Evolutionary conservation across 2,329 filamentous ascomycete species (phyloP), one percentile per base, ranked within the genome.

Genomic region (Fusarium denticulatum): DNA sequence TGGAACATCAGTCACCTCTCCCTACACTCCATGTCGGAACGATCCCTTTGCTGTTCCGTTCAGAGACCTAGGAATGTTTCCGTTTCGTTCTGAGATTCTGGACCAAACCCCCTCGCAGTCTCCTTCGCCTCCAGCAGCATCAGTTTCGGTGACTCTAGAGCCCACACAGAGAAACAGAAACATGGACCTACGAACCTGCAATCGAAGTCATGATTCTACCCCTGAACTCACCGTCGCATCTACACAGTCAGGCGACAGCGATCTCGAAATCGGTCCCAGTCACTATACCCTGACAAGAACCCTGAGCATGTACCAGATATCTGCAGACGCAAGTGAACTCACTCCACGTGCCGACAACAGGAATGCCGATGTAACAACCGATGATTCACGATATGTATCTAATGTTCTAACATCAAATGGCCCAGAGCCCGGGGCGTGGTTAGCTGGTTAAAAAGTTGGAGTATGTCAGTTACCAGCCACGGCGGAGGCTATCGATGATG

Each of bases 341-440:
- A 24, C 47, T 53, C 53, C 39, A 9, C 63, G 36, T 30, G 37
- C 34, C 34, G 45, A 42, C n/a, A 47, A 39, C 30, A 55, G 61
- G 61, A 71, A 71, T 71, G 69, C 10, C 52, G 37, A 58, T 59
- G 55, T 15, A 24, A 55, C 50, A 28, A 43, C 40, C 52, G 26
- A 40, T 42, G 37, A 15, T 28, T 32, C 46, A 32, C 50, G 52
- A 20, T 42, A 45, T 26, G 40, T 39, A 26, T 32, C 57, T 36
- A 13, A 46, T 40, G 45, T 45, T 37, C 32, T 32, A 42, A 26
- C 42, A 34, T 37, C 22, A 32, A 39, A 32, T 42, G 67, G 34
- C 16, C 58, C 64, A 47, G 68, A 72, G 32, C 49, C 68, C 26
- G 59, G 55, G 37, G 50, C n/a, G 22, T 72, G 64, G 64, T 72